Evolutionary conservation across 306 rosid genomes (phyloP).

Genomic region (Cotoneaster glaucophyllus): DNA sequence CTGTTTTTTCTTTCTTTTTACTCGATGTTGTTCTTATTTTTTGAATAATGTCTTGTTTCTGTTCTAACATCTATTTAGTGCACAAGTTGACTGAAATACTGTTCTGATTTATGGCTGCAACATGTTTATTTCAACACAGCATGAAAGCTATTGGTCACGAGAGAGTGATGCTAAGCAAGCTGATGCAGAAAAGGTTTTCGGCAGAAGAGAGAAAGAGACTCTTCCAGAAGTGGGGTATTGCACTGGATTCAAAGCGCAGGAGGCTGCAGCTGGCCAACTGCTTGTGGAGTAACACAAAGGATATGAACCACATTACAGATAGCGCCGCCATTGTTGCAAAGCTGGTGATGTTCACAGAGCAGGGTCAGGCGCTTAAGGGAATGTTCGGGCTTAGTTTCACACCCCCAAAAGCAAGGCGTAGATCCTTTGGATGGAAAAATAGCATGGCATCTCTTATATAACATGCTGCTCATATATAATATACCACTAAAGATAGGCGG

Average conservation of each 20-base stretch:
- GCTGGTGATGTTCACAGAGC: constrained; percentile 70
- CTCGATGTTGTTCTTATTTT: background rate
- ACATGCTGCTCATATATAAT: background rate
- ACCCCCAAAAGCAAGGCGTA: constrained; percentile 43
- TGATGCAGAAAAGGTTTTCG: constrained; percentile 72
- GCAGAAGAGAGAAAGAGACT: constrained; percentile 58
- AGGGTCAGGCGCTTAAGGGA: constrained; percentile 76
- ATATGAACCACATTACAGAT: constrained; percentile 53
- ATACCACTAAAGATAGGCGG: background rate
- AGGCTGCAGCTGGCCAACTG: constrained; percentile 66
- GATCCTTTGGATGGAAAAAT: constrained; percentile 63
- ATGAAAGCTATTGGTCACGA: constrained; percentile 60
- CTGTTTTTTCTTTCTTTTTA: background rate
- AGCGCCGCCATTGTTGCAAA: constrained; percentile 80
- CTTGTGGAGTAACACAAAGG: constrained; percentile 56
- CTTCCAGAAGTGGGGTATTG: constrained; percentile 68
- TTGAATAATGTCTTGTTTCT: background rate
- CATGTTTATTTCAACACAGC: constrained; percentile 39
- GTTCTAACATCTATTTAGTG: background rate
- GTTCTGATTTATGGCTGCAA: background rate
- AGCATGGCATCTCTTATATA: constrained; percentile 41
- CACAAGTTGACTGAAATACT: background rate
- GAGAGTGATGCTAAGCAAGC: constrained; percentile 65
- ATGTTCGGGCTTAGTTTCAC: constrained; percentile 94
- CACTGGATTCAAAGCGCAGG: constrained; percentile 77